Evolutionary conservation across 192 early-diverging fungal species (phyloP).

Genomic region (Piromyces sp.): DNA sequence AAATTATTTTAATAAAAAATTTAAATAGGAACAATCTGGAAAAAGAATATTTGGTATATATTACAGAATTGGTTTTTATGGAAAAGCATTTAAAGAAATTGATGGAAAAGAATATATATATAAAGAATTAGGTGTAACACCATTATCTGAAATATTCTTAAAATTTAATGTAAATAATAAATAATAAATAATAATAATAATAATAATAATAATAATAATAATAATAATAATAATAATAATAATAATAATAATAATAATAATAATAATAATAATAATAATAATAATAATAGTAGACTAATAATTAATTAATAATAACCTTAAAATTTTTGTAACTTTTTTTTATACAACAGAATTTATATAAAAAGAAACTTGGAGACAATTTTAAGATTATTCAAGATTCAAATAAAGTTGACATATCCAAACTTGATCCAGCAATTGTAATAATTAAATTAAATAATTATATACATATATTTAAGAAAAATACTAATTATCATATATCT

Average conservation of each 20-base stretch:
- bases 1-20: too few species aligned
- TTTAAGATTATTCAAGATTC: conserved; percentile 3
- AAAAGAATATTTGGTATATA: conserved; percentile 1
- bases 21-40: not conserved
- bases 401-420: not conserved
- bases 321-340: too few species aligned
- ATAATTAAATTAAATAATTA: not conserved
- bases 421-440: not conserved
- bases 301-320: too few species aligned
- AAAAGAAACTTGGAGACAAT: not conserved
- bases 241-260: too few species aligned
- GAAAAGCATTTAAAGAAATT: not conserved
- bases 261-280: too few species aligned
- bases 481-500: too few species aligned
- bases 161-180: not conserved
- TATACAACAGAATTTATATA: not conserved
- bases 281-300: too few species aligned
- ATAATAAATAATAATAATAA: not conserved
- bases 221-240: too few species aligned
- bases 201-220: too few species aligned
- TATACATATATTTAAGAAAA: not conserved
- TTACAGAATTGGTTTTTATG: conserved; percentile 1
- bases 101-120: conserved; percentile 1
- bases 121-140: not conserved
- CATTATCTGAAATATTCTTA: not conserved